Percentiles rank a stretch among this genome's conserved stretches.
phyloP scores from a whole-genome alignment of 176 grass and related monocot genomes.

The Aegilops longissima region DNA sequence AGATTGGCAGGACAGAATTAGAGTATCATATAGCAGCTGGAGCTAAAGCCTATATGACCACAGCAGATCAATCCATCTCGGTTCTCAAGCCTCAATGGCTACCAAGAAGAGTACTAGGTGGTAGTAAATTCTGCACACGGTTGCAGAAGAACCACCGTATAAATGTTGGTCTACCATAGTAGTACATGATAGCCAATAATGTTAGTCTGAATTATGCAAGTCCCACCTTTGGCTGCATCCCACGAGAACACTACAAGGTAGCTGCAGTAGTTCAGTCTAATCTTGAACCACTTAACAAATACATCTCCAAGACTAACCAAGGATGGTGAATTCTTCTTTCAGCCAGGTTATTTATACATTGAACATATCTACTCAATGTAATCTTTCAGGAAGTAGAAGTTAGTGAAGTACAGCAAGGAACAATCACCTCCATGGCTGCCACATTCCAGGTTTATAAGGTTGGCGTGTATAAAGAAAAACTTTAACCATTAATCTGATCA shows the following conservation, averaged over 20 bases:
- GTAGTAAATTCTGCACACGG: background rate
- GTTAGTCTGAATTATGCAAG: background rate
- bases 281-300: background rate
- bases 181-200: background rate
- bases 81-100: background rate
- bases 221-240: background rate
- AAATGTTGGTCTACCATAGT: background rate
- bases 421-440: background rate
- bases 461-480: no score
- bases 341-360: no score
- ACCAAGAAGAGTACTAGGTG: background rate
- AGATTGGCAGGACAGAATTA: background rate
- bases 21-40: background rate
- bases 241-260: background rate
- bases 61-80: background rate
- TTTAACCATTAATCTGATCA: no score
- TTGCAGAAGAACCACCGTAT: background rate
- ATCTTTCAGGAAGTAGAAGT: background rate
- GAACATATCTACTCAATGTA: background rate
- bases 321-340: no score
- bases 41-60: constrained; percentile 9
- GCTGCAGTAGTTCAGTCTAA: background rate
- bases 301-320: no score
- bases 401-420: background rate
- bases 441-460: background rate